Evolutionary conservation across 768 basidiomycete genomes (phyloP).

Genomic region (Galerina sulciceps): DNA sequence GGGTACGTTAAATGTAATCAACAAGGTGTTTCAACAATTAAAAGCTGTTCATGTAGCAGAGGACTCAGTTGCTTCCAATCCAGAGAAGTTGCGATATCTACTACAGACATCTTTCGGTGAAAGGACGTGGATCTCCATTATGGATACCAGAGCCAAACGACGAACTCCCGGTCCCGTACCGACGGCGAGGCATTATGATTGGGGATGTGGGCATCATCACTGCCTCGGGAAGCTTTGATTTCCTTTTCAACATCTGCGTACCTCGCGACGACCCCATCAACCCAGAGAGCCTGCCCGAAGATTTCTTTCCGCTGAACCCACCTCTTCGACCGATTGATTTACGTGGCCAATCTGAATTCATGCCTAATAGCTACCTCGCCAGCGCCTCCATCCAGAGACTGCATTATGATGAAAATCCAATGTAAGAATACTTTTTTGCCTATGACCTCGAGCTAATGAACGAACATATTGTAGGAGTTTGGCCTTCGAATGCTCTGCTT

Average conservation of each 20-base stretch:
- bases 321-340: conserved; percentile 1
- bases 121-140: conserved; percentile 16
- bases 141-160: conserved; percentile 19
- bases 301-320: conserved; percentile 9
- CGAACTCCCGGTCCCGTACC: conserved; percentile 11
- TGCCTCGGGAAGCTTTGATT: conserved; percentile 13
- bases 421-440: neutral
- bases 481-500: conserved; percentile 15
- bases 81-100: conserved; percentile 12
- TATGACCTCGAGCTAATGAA: neutral
- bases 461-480: conserved; percentile 2
- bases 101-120: conserved; percentile 8
- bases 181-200: conserved; percentile 11
- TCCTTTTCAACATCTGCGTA: conserved; percentile 20
- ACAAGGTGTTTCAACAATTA: too few species aligned
- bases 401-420: neutral
- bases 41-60: neutral
- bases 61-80: neutral
- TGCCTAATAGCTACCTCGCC: conserved; percentile 7
- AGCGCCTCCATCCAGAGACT: conserved; percentile 6
- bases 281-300: conserved; percentile 2
- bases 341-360: conserved; percentile 9
- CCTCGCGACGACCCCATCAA: conserved; percentile 16
- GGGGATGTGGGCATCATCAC: conserved; percentile 23
- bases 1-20: too few species aligned